Conservation (phyloP, 345 rosid species). For the Litchi chinensis region DNA sequence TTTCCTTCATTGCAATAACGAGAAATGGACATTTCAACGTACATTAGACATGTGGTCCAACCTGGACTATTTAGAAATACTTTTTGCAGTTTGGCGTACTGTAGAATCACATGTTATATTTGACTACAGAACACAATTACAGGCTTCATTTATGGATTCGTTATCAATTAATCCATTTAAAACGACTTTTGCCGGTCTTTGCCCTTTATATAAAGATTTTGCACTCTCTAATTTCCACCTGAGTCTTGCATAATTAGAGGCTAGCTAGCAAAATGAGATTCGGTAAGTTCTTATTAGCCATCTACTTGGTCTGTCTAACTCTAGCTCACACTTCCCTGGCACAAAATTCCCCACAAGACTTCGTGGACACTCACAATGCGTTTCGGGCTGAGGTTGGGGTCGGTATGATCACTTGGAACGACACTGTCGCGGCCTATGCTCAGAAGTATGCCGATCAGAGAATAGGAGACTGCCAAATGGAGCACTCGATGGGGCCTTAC, state of each 20-base stretch:
- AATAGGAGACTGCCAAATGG: conserved; percentile 7
- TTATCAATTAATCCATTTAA: no score
- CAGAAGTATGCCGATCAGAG: conserved; percentile 16
- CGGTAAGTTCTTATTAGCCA: neutral
- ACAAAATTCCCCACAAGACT: neutral
- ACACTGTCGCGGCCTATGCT: conserved; percentile 23
- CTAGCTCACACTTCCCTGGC: neutral
- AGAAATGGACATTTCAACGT: no score
- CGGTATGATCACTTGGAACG: conserved; percentile 24
- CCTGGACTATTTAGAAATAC: no score
- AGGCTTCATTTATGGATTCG: neutral
- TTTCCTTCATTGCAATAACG: no score
- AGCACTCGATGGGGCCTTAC: conserved; percentile 36
- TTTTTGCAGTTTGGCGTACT: no score
- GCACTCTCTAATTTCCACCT: neutral
- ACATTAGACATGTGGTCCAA: conserved; percentile 5
- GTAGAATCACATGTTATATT: neutral
- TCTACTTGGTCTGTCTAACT: neutral
- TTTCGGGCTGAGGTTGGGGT: conserved; percentile 16
- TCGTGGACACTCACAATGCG: neutral
- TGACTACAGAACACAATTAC: neutral
- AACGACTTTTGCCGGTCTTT: neutral
- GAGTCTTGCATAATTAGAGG: no score
- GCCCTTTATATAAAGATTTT: neutral
- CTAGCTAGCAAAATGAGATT: neutral